Evolutionary conservation across 345 rosid genomes (phyloP), one percentile per base, ranked within the genome.

Genomic region (Psidium friedrichsthalianum): DNA sequence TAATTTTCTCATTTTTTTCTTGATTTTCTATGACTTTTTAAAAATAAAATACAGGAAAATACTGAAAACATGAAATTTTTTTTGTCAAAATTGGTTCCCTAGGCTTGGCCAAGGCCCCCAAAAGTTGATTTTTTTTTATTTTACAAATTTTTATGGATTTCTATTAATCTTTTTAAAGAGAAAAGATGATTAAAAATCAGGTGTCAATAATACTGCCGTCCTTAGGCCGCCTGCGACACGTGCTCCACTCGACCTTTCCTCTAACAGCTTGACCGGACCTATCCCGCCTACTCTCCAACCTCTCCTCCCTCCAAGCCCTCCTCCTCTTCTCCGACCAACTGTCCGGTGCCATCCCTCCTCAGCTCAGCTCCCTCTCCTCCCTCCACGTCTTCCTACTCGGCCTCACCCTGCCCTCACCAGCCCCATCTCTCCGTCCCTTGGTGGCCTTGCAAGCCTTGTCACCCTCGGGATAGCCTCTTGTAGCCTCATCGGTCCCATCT

Each of bases 171-270:
- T n/a, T n/a, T n/a, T n/a, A n/a, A n/a, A n/a, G n/a, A n/a, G n/a
- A n/a, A n/a, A n/a, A n/a, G n/a, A n/a, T n/a, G n/a, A n/a, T n/a
- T n/a, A n/a, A n/a, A n/a, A n/a, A n/a, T n/a, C n/a, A n/a, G n/a
- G n/a, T n/a, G n/a, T n/a, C n/a, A n/a, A n/a, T n/a, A n/a, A n/a
- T n/a, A n/a, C n/a, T n/a, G 42, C 92, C 96, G 1, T 89, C 92
- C 21, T 87, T 97, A 51, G 94, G 95, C 84, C 93, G 91, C 83
- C 89, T 97, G 51, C 87, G 61, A 51, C 91, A 92, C 93, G 95
- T 97, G 86, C 88, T 92, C 93, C 96, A 95, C 89, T 97, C 82
- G 99, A 97, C 90, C 96, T 96, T 83, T 97, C 98, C 58, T 92
- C 96, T 85, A 97, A 97, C 89, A 85, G 86, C 89, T 93, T 97